These are phyloP conservation scores for Entomophthora muscae DNA, from an alignment of 371 early-diverging fungal species.

Conservation along the genomic window DNA sequence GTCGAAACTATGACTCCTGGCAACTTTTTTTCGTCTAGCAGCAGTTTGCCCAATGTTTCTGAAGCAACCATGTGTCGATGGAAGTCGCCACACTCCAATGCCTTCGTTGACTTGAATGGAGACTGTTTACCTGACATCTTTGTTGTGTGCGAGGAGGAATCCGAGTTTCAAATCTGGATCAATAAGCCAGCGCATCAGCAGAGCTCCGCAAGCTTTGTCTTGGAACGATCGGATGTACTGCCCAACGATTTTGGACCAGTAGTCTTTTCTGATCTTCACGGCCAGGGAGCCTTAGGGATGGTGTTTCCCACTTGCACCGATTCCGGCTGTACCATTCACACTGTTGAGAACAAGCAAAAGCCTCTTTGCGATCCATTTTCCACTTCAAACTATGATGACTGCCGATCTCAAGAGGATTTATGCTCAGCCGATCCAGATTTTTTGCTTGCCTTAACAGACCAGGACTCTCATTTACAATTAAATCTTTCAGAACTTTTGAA, in stretches of 20 bases:
- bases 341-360: slow-evolving; percentile 69
- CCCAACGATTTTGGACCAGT: slow-evolving; percentile 60
- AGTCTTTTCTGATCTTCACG: slow-evolving; percentile 77
- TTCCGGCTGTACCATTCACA: slow-evolving; percentile 40
- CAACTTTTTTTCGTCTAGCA: not conserved
- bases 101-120: slow-evolving; percentile 79
- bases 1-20: not conserved
- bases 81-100: slow-evolving; percentile 67
- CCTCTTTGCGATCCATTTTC: slow-evolving; percentile 41
- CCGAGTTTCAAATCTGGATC: slow-evolving; percentile 59
- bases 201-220: slow-evolving; percentile 34
- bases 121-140: slow-evolving; percentile 84
- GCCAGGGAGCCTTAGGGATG: slow-evolving; percentile 74
- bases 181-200: slow-evolving; percentile 19
- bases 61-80: slow-evolving; percentile 34
- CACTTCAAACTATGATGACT: slow-evolving; percentile 14
- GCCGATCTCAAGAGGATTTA: slow-evolving; percentile 41
- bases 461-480: not conserved
- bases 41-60: not conserved
- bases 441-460: slow-evolving; percentile 24
- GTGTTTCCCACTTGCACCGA: slow-evolving; percentile 47
- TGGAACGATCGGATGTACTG: slow-evolving; percentile 31
- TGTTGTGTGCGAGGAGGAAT: slow-evolving; percentile 47
- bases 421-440: slow-evolving; percentile 61
- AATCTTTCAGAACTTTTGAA: not conserved